Conservation (phyloP, 148 eudicot species). For the Spergularia marina region DNA sequence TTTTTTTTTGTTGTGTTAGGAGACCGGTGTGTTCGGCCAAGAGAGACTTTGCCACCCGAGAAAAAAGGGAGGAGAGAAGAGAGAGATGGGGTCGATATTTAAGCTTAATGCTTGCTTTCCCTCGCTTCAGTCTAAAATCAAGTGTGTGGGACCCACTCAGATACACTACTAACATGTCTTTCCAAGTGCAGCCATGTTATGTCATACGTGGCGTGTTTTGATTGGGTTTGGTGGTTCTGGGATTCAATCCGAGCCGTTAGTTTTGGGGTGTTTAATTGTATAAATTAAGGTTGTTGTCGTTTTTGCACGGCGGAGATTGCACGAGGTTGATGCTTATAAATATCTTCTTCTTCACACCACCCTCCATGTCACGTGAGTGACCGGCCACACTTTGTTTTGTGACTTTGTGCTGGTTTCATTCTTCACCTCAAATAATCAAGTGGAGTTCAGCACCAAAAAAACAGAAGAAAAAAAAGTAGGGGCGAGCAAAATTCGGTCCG, state of each 20-base stretch:
- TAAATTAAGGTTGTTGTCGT: no score
- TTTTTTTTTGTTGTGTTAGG: background rate
- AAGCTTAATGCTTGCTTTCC: background rate
- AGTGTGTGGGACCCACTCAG: background rate
- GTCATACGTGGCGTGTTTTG: background rate
- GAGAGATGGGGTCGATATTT: background rate
- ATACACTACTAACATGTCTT: background rate
- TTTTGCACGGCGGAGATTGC: no score
- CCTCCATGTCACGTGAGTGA: no score
- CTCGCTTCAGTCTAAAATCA: no score
- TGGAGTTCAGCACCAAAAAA: no score
- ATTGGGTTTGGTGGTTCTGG: background rate
- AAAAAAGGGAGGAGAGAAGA: background rate
- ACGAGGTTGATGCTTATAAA: no score
- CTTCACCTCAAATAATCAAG: no score
- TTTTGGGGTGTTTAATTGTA: background rate
- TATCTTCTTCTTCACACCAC: no score
- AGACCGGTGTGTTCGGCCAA: conserved; percentile 14
- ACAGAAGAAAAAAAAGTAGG: no score
- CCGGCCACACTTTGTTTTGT: no score
- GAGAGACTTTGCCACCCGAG: background rate
- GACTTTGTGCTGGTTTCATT: no score
- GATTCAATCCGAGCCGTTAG: background rate
- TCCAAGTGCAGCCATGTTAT: background rate
- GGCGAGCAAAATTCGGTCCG: no score